Percentiles rank a stretch among this genome's conserved stretches.
phyloP scores from a whole-genome alignment of 78 protist species.

The slime mould (Dictyostelium discoideum) region dicty_2.7 NC_007089.4:3189001-3189500 shows the following conservation, averaged over 20 bases:
- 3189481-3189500: slow-evolving; percentile 73
- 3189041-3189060: slow-evolving; percentile 64
- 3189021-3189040: slow-evolving; percentile 92
- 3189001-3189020: slow-evolving; percentile 96
- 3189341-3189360: slow-evolving; percentile 97
- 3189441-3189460: slow-evolving; percentile 42
- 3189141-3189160: slow-evolving; percentile 84
- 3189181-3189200: slow-evolving; percentile 98
- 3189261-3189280: slow-evolving; percentile 83
- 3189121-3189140: slow-evolving; percentile 37
- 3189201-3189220: slow-evolving; percentile 79
- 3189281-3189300: slow-evolving; percentile 82
- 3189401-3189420: slow-evolving; percentile 13
- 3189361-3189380: slow-evolving; percentile 88
- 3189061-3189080: slow-evolving; percentile 79
- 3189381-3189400: slow-evolving; percentile 53
- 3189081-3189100: slow-evolving; percentile 37
- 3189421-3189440: slow-evolving; percentile 5
- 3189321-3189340: slow-evolving; percentile 82
- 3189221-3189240: slow-evolving; percentile 83
- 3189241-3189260: slow-evolving; percentile 90
- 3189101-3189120: slow-evolving; percentile 72
- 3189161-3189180: slow-evolving; percentile 94
- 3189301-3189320: slow-evolving; percentile 43
- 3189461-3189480: slow-evolving; percentile 49